A percentile compares a stretch with the other conserved stretches of the same genome.
These are phyloP conservation scores for Sedum album DNA, from an alignment of 164 flowering plant species.

Conservation along the genomic window DNA sequence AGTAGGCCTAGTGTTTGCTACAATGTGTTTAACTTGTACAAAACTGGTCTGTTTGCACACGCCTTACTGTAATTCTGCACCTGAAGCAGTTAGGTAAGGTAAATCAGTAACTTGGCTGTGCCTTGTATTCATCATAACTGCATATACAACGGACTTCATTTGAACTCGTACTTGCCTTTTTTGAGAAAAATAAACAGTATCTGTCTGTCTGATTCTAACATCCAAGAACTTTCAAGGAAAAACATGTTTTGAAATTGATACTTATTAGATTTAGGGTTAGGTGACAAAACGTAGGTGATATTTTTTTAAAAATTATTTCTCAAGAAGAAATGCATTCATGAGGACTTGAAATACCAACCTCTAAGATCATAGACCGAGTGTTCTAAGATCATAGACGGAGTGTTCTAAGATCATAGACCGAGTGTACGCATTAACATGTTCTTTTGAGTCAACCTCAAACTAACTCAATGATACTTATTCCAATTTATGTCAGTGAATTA, in stretches of 20 bases:
- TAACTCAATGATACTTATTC: no score
- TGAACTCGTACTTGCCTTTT: background rate
- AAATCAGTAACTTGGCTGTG: background rate
- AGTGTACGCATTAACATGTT: no score
- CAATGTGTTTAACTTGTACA: slow-evolving; percentile 58
- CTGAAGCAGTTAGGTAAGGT: slow-evolving; percentile 74
- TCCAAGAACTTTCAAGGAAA: background rate
- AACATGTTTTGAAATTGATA: background rate
- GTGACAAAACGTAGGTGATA: no score
- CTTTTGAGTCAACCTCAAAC: no score
- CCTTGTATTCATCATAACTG: background rate
- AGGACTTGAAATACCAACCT: no score
- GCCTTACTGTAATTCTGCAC: slow-evolving; percentile 90
- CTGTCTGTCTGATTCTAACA: background rate
- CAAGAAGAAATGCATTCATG: no score
- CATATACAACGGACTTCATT: background rate
- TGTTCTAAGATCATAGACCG: no score
- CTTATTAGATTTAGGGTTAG: background rate
- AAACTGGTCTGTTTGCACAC: slow-evolving; percentile 86
- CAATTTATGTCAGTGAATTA: no score
- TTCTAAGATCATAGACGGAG: no score
- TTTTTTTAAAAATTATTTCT: no score
- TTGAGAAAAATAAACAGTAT: background rate
- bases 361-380: no score
- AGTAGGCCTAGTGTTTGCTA: slow-evolving; percentile 53